Conservation (phyloP, 2,329 filamentous ascomycete genomes). For the Trichoderma atroviride region DNA sequence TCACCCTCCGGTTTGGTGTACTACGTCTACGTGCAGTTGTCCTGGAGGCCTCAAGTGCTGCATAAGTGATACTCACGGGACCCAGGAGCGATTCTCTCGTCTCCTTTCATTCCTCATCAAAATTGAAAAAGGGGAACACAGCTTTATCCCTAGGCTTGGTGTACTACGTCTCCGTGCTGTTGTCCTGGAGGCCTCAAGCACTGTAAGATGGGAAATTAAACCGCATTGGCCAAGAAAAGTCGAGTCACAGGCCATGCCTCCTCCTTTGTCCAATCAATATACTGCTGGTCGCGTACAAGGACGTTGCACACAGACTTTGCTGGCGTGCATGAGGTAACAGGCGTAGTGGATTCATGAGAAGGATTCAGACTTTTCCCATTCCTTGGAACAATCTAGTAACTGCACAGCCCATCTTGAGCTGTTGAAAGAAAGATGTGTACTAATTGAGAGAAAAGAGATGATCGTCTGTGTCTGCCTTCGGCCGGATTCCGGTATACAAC, state of each 20-base stretch:
- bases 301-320: background rate
- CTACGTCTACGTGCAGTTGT: background rate
- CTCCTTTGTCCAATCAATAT: background rate
- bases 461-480: background rate
- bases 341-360: background rate
- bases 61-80: background rate
- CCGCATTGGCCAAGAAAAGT: background rate
- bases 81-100: no score
- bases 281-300: background rate
- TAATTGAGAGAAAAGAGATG: background rate
- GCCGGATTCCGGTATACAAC: slow-evolving; percentile 2
- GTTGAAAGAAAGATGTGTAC: background rate
- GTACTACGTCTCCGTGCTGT: background rate
- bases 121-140: background rate
- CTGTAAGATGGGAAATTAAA: background rate
- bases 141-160: background rate
- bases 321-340: background rate
- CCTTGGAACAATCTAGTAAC: background rate
- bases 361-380: background rate
- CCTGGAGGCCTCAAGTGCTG: background rate
- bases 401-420: background rate
- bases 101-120: no score
- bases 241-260: background rate
- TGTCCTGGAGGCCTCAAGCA: background rate
- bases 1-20: background rate